These are phyloP conservation scores for Hypoxylon sp. DNA, from an alignment of 2,329 filamentous ascomycete genomes.

Conservation along the genomic window DNA sequence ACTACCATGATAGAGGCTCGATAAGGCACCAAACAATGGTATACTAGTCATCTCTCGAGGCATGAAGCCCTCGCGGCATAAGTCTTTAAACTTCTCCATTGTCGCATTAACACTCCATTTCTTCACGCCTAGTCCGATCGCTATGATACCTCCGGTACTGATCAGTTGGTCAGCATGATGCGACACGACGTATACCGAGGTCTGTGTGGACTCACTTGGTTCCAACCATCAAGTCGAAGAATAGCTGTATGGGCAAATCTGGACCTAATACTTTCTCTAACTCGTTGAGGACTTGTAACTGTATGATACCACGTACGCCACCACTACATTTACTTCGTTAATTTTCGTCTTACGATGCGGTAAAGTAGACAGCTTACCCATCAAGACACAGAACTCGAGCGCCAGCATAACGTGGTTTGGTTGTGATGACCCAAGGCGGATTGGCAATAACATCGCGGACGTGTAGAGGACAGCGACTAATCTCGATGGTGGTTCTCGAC, in stretches of 20 bases:
- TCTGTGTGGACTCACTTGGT: conserved; percentile 48
- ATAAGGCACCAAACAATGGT: conserved; percentile 51
- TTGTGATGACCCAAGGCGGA: conserved; percentile 53
- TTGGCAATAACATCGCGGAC: conserved; percentile 52
- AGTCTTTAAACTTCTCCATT: conserved; percentile 53
- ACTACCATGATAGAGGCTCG: conserved; percentile 54
- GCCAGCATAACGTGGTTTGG: conserved; percentile 53
- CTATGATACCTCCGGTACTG: conserved; percentile 53
- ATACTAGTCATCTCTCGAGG: conserved; percentile 52
- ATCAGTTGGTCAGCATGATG: conserved; percentile 18
- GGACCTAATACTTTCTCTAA: conserved; percentile 53
- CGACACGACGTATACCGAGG: background rate
- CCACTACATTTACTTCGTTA: conserved; percentile 43
- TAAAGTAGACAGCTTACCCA: conserved; percentile 43
- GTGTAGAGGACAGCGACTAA: conserved; percentile 53
- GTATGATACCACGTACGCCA: conserved; percentile 52
- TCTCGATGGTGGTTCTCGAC: conserved; percentile 55
- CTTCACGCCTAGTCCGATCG: conserved; percentile 54
- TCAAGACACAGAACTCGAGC: conserved; percentile 52
- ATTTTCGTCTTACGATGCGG: background rate
- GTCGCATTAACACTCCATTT: conserved; percentile 53
- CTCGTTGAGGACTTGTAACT: conserved; percentile 52
- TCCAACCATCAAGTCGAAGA: conserved; percentile 55
- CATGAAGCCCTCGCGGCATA: conserved; percentile 51
- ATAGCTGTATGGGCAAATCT: conserved; percentile 53